A percentile compares a stretch with the other conserved stretches of the same genome.
These are phyloP conservation scores for Brassica balearica DNA, from an alignment of 441 rosid genomes.

Conservation along the genomic window DNA sequence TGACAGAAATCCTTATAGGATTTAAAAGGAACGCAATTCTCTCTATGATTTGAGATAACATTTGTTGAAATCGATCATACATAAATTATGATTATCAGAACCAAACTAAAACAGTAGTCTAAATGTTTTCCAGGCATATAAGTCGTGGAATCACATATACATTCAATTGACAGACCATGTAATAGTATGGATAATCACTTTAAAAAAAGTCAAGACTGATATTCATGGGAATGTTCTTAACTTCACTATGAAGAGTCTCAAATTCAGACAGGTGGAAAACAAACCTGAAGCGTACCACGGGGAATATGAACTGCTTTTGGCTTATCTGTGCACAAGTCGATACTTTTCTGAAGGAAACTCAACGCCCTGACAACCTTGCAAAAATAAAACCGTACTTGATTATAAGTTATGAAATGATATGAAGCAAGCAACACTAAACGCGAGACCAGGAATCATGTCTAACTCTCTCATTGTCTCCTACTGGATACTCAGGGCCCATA, in stretches of 20 bases:
- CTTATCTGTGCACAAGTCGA: conserved; percentile 54
- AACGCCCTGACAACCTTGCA: conserved; percentile 94
- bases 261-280: conserved; percentile 44
- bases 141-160: conserved; percentile 16
- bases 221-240: conserved; percentile 1
- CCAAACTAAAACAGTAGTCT: conserved; percentile 7
- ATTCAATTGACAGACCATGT: conserved; percentile 3
- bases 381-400: conserved; percentile 29
- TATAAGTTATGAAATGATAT: conserved; percentile 8
- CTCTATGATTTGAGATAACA: conserved; percentile 15
- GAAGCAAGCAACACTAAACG: conserved; percentile 22
- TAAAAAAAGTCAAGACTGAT: neutral
- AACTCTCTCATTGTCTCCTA: conserved; percentile 16
- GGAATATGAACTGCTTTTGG: conserved; percentile 83
- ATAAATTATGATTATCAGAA: conserved; percentile 10
- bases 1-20: neutral
- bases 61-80: conserved; percentile 1
- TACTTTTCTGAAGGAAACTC: conserved; percentile 66
- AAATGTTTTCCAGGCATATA: neutral
- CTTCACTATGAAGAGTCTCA: neutral
- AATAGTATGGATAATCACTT: conserved; percentile 3
- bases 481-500: conserved; percentile 28
- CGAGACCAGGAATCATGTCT: conserved; percentile 22
- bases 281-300: conserved; percentile 99
- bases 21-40: conserved; percentile 1